Percentiles rank a stretch among this genome's conserved stretches.
phyloP scores from a whole-genome alignment of 305 asterid genomes.

The Rubia peregrina region DNA sequence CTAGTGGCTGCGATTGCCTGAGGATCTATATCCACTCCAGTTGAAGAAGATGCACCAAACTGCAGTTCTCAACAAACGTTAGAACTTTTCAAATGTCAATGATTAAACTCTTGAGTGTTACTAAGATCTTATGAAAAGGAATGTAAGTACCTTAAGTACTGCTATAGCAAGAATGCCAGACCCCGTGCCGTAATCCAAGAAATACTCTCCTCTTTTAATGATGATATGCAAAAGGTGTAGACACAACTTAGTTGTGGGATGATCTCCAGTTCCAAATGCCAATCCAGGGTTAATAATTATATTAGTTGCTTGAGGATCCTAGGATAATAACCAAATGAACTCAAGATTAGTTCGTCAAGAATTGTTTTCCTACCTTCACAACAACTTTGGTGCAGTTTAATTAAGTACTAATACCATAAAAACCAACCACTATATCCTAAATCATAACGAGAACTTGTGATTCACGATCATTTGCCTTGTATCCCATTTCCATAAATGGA shows the following conservation, averaged over 20 bases:
- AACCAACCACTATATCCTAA: not conserved
- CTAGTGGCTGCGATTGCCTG: constrained; percentile 72
- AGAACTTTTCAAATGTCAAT: not conserved
- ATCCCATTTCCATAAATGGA: constrained; percentile 92
- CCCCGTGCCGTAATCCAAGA: constrained; percentile 93
- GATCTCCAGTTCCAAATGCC: constrained; percentile 98
- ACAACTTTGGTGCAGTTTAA: constrained; percentile 1
- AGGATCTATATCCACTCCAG: constrained; percentile 79
- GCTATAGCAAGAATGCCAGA: constrained; percentile 92
- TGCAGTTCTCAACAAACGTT: constrained; percentile 22
- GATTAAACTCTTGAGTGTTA: not conserved
- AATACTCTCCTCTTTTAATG: constrained; percentile 70
- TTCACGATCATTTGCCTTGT: too few species aligned
- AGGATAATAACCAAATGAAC: constrained; percentile 19
- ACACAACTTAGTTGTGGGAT: constrained; percentile 84
- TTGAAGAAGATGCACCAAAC: constrained; percentile 75
- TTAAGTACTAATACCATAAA: not conserved
- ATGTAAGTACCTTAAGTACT: constrained; percentile 59
- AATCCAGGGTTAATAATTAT: constrained; percentile 81
- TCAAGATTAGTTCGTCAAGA: not conserved
- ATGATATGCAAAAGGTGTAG: constrained; percentile 50
- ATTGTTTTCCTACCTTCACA: not conserved
- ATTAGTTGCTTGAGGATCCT: constrained; percentile 72
- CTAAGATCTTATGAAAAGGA: not conserved
- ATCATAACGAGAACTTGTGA: too few species aligned